Evolutionary conservation across 768 basidiomycete genomes (phyloP), one percentile per base, ranked within the genome.

Genomic region (Collybiopsis confluens): DNA sequence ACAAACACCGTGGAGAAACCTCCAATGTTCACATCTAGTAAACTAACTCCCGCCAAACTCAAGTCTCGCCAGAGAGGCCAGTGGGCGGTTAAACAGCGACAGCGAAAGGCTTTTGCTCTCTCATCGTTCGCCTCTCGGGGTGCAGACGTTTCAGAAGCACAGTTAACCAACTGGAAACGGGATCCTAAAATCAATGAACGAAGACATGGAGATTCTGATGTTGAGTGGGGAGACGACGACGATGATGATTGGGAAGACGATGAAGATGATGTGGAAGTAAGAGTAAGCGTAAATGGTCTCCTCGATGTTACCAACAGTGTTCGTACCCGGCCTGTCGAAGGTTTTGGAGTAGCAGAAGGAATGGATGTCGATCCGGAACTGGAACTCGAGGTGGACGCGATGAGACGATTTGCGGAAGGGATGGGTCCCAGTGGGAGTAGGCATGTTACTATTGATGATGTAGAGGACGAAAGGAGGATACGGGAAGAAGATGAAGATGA

Each of bases 341-440:
- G 56, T 20, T 62, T 49, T 21, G 64, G 66, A 2, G 73, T 71
- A n/a, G 73, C 71, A 15, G 78, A 76, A 49, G 85, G 74, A 20
- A 90, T 90, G 88, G 77, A 80, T 1, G 64, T 90, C 18, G 88
- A 90, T 56, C 68, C 72, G 0, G 86, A 88, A 21, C 47, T 83
- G 38, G 74, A 74, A 8, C 37, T 76, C 9, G 71, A 76, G 58
- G 38, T 72, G 41, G 63, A 65, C 2, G 80, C 79, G 20, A 79
- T 88, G 84, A 64, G 66, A 55, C 62, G 67, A 13, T 88, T 88
- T 55, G 70, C 79, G 38, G 61, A 70, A 46, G 75, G 84, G 4
- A 75, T 80, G 73, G 67, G 78, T 54, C 24, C 58, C 7, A 65
- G 73, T 20, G 82, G 79, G 5, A 75, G 74, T 3, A 59, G 55